Conservation (phyloP, 352 stramenopile species). For the Phytophthora hybrid region DNA sequence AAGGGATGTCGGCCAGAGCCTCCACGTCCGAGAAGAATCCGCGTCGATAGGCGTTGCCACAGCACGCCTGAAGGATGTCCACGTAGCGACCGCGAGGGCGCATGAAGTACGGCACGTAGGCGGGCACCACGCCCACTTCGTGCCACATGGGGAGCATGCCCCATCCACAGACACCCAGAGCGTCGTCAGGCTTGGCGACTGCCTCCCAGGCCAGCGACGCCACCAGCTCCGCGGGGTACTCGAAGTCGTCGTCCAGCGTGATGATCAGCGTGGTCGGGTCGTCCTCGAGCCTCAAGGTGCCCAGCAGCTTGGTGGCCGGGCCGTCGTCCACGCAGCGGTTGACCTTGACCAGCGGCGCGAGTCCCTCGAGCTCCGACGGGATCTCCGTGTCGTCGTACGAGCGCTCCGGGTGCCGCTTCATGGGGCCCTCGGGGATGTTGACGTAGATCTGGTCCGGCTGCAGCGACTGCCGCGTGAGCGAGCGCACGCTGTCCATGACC, state of each 20-base stretch:
- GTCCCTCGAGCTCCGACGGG: slow-evolving; percentile 48
- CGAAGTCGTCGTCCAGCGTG: slow-evolving; percentile 87
- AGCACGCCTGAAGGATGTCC: slow-evolving; percentile 79
- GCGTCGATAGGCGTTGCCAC: slow-evolving; percentile 76
- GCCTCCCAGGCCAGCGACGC: slow-evolving; percentile 78
- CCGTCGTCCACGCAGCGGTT: slow-evolving; percentile 85
- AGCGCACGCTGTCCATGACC: slow-evolving; percentile 81
- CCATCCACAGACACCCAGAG: slow-evolving; percentile 80
- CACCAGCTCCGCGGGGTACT: slow-evolving; percentile 71
- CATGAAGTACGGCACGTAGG: slow-evolving; percentile 89
- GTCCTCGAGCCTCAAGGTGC: slow-evolving; percentile 65
- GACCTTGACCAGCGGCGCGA: slow-evolving; percentile 64
- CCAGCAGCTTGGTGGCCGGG: slow-evolving; percentile 81
- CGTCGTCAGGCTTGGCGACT: slow-evolving; percentile 61
- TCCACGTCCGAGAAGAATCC: slow-evolving; percentile 81
- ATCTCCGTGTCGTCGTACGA: slow-evolving; percentile 81
- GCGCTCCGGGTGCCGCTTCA: slow-evolving; percentile 80
- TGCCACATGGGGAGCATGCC: slow-evolving; percentile 82
- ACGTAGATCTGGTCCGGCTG: slow-evolving; percentile 82
- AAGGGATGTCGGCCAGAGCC: slow-evolving; percentile 69
- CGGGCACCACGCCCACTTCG: slow-evolving; percentile 75
- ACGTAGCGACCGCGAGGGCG: slow-evolving; percentile 73
- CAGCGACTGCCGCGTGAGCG: slow-evolving; percentile 64
- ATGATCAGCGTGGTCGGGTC: slow-evolving; percentile 78
- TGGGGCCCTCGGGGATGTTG: slow-evolving; percentile 71